Conservation (phyloP, 2,329 filamentous ascomycete species). For the Monilinia fructigena region DNA sequence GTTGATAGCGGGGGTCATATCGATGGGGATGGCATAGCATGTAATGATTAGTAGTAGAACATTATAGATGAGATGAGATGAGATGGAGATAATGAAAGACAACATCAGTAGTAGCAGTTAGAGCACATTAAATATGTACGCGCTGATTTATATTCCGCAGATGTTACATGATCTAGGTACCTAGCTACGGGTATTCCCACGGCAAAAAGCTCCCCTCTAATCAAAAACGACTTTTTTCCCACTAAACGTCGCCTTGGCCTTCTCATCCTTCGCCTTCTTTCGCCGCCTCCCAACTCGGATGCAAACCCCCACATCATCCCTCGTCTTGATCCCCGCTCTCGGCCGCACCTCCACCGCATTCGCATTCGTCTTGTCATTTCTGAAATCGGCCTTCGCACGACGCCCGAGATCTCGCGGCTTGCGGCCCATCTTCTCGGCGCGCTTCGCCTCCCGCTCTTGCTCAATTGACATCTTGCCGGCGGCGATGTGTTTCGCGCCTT, state of each 20-base stretch:
- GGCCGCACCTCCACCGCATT: conserved; percentile 36
- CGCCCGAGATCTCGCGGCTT: conserved; percentile 15
- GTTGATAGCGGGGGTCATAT: neutral
- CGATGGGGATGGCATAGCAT: neutral
- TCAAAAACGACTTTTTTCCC: conserved; percentile 62
- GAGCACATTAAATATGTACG: neutral
- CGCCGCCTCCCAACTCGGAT: conserved; percentile 60
- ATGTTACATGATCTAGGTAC: neutral
- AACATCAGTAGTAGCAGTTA: neutral
- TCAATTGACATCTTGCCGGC: conserved; percentile 26
- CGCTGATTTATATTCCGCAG: neutral
- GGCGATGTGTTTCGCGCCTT: conserved; percentile 51
- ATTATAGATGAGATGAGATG: neutral
- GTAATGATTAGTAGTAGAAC: neutral
- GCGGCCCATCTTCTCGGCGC: conserved; percentile 45
- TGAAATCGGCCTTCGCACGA: conserved; percentile 22
- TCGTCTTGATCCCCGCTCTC: conserved; percentile 39
- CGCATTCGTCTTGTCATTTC: conserved; percentile 19
- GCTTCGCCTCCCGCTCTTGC: conserved; percentile 24
- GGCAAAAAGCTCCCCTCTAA: conserved; percentile 35
- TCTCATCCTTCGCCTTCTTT: conserved; percentile 59
- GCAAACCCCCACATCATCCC: conserved; percentile 54
- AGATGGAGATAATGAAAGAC: neutral
- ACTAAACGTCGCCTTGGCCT: conserved; percentile 52
- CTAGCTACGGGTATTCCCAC: neutral